Percentiles rank a stretch among this genome's conserved stretches.
These are phyloP conservation scores for Talaromyces rugulosus DNA, from an alignment of 2,329 filamentous ascomycete genomes.

Conservation along the genomic window DNA sequence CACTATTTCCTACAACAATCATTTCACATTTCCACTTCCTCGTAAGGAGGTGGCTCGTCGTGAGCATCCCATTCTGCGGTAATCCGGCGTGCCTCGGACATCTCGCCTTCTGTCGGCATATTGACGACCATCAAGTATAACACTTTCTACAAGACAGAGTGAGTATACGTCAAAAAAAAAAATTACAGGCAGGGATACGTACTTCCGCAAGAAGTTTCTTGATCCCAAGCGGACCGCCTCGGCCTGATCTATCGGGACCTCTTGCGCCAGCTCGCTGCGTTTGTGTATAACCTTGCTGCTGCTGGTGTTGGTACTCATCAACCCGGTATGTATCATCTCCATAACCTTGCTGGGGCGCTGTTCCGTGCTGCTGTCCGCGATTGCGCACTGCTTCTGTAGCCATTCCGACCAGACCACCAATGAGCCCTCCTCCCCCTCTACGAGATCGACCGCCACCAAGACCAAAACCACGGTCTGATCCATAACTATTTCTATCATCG, in stretches of 20 bases:
- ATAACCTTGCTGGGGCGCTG: not conserved
- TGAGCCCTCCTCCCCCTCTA: not conserved
- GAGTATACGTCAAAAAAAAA: not conserved
- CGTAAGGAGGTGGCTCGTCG: not conserved
- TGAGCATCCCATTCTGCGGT: slow-evolving; percentile 1
- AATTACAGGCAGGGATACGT: not conserved
- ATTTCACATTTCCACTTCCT: not conserved
- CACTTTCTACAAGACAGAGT: slow-evolving; percentile 31
- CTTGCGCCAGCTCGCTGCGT: not conserved
- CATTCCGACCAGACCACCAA: slow-evolving; percentile 1
- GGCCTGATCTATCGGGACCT: not conserved
- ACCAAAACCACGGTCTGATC: not conserved
- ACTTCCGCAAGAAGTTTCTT: not conserved
- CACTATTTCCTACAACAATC: not conserved
- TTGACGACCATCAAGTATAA: slow-evolving; percentile 52
- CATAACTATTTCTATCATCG: not conserved
- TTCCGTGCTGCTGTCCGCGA: not conserved
- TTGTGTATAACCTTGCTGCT: not conserved
- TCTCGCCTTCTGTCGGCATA: slow-evolving; percentile 44
- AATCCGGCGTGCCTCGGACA: slow-evolving; percentile 17
- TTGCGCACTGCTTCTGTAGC: slow-evolving; percentile 2
- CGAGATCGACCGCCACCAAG: not conserved
- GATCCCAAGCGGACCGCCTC: not conserved
- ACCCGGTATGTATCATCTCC: no score
- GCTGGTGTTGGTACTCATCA: not conserved